Conservation (phyloP, 108 stramenopile genomes). For the Aureococcus anophagefferens region DNA sequence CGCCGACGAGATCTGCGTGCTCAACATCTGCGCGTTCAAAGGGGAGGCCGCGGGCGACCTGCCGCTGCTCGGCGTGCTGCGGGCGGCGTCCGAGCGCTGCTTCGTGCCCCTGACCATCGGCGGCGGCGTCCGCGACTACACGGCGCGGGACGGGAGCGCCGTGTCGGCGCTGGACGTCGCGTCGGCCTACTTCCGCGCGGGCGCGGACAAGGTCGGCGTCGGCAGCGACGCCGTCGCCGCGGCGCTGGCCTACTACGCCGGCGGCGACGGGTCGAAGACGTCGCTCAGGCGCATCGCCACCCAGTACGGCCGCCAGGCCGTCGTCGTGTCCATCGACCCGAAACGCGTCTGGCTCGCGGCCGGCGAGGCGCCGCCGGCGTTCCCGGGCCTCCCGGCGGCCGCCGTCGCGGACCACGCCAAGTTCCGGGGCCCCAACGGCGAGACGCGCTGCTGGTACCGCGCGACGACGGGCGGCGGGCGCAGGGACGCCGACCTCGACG, state of each 20-base stretch:
- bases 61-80: constrained; percentile 91
- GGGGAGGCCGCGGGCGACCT: constrained; percentile 88
- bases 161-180: constrained; percentile 90
- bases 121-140: constrained; percentile 90
- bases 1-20: constrained; percentile 89
- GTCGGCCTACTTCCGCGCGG: constrained; percentile 88
- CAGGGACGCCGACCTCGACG: constrained; percentile 79
- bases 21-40: constrained; percentile 93
- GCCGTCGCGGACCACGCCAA: constrained; percentile 53
- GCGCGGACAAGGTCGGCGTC: constrained; percentile 91
- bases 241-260: constrained; percentile 56
- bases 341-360: constrained; percentile 76
- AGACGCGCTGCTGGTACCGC: constrained; percentile 88
- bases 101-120: constrained; percentile 97
- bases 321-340: constrained; percentile 95
- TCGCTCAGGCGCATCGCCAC: constrained; percentile 80
- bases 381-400: constrained; percentile 18
- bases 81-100: constrained; percentile 75
- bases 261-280: constrained; percentile 44
- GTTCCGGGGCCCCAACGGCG: constrained; percentile 64
- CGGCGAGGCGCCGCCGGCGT: constrained; percentile 13
- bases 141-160: constrained; percentile 61
- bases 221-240: constrained; percentile 92
- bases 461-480: constrained; percentile 94
- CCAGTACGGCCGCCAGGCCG: constrained; percentile 94